phyloP scores from a whole-genome alignment of 2,329 filamentous ascomycete species.

The Hypomyces rosellus region DNA sequence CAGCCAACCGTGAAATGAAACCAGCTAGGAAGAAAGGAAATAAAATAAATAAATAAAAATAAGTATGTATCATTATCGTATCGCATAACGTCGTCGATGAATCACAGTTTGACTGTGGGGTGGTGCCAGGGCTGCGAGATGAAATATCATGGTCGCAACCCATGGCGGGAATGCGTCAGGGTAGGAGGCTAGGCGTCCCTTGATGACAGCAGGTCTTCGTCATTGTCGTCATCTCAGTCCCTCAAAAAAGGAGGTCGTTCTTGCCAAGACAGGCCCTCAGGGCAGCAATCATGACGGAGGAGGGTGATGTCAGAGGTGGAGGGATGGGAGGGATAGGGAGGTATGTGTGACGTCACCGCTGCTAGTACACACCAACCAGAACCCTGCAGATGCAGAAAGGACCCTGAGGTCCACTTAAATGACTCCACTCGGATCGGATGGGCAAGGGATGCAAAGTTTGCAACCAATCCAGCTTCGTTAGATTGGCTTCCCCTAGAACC shows the following conservation, averaged over 20 bases:
- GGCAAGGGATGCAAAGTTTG: neutral
- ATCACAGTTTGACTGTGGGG: too few relatives aligned
- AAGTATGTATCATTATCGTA: too few relatives aligned
- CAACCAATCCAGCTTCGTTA: neutral
- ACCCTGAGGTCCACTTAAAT: conserved; percentile 9
- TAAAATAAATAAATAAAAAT: too few relatives aligned
- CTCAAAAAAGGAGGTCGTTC: neutral
- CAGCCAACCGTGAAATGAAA: too few relatives aligned
- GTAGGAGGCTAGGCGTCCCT: neutral
- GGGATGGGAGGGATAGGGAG: too few relatives aligned
- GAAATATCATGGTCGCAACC: conserved; percentile 8
- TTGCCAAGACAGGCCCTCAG: neutral
- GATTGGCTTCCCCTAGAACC: conserved; percentile 1
- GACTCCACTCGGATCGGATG: conserved; percentile 1
- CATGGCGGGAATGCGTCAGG: neutral
- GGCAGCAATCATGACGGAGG: conserved; percentile 1
- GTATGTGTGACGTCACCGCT: conserved; percentile 23
- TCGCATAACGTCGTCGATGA: too few relatives aligned
- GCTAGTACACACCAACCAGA: conserved; percentile 9
- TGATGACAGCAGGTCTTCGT: conserved; percentile 5
- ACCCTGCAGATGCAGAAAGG: conserved; percentile 22
- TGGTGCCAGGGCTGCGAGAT: neutral
- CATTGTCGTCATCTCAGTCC: conserved; percentile 9
- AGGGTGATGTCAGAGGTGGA: conserved; percentile 21
- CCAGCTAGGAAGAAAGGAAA: too few relatives aligned